These are phyloP conservation scores for Ettlia oleoabundans DNA, from an alignment of 139 green algal genomes.

Conservation along the genomic window DNA sequence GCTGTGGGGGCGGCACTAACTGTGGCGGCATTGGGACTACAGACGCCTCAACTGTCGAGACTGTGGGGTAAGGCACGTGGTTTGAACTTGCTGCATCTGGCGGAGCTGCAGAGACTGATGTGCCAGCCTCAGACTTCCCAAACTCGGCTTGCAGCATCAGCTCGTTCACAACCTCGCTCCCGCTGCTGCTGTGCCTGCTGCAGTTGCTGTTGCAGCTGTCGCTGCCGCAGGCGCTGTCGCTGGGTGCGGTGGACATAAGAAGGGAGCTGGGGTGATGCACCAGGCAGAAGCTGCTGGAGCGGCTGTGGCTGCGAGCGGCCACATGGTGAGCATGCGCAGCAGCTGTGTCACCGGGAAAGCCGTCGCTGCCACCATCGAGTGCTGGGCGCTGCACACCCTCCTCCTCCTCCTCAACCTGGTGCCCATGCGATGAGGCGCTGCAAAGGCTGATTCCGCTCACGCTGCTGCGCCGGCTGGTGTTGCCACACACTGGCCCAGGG, in stretches of 20 bases:
- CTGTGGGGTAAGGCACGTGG: background rate
- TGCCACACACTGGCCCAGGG: no score
- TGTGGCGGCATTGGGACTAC: background rate
- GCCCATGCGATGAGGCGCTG: no score
- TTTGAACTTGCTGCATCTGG: no score
- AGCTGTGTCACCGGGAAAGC: background rate
- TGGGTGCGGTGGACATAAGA: background rate
- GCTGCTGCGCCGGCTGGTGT: background rate
- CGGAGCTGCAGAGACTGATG: no score
- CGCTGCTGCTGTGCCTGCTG: constrained; percentile 8
- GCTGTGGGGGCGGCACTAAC: background rate
- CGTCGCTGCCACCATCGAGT: no score
- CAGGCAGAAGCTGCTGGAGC: background rate
- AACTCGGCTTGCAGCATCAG: constrained; percentile 17
- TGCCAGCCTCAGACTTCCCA: no score
- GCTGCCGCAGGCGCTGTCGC: background rate
- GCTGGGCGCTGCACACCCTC: no score
- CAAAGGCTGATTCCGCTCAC: constrained; percentile 5
- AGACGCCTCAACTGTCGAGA: background rate
- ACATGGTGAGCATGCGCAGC: background rate
- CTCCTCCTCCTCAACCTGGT: no score
- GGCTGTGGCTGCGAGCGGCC: background rate
- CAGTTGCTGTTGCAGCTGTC: background rate
- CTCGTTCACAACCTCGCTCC: background rate
- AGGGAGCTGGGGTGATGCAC: background rate